phyloP scores from a whole-genome alignment of 2,329 filamentous ascomycete genomes.

The Scorias spongiosa region DNA sequence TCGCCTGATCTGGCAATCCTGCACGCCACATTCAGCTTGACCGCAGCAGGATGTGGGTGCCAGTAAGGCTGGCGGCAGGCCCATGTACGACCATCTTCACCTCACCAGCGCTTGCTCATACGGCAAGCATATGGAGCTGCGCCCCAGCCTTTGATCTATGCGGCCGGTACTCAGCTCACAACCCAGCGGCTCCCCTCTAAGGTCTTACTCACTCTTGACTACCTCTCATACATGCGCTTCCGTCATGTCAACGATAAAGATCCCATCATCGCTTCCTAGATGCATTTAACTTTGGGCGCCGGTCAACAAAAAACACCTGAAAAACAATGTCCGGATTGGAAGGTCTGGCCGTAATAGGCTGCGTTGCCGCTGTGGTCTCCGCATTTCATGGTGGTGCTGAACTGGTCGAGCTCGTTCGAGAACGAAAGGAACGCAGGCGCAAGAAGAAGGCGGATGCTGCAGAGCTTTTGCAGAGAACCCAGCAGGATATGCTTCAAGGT shows the following conservation, averaged over 20 bases:
- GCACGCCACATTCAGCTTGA: neutral
- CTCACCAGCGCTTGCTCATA: neutral
- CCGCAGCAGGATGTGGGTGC: neutral
- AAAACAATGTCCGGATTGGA: conserved; percentile 14
- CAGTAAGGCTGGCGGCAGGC: neutral
- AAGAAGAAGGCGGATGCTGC: neutral
- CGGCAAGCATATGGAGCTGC: neutral
- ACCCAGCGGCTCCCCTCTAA: neutral
- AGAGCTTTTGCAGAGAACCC: conserved; percentile 3
- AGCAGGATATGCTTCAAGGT: conserved; percentile 17
- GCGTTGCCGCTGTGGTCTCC: conserved; percentile 27
- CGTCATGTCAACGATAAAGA: no score
- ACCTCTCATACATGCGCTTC: no score
- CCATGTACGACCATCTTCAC: neutral
- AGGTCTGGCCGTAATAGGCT: conserved; percentile 18
- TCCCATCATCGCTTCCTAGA: no score
- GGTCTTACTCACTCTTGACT: no score
- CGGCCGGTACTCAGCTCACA: neutral
- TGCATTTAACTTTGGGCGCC: no score
- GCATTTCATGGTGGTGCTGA: conserved; percentile 29
- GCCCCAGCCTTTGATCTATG: conserved; percentile 1
- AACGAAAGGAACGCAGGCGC: conserved; percentile 10
- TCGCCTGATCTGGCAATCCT: neutral
- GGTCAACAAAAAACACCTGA: neutral
- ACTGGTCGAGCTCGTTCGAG: conserved; percentile 21